A percentile compares a stretch with the other conserved stretches of the same genome.
These are phyloP conservation scores for Candida tallmaniae DNA, from an alignment of 805 yeast species.

Conservation along the genomic window DNA sequence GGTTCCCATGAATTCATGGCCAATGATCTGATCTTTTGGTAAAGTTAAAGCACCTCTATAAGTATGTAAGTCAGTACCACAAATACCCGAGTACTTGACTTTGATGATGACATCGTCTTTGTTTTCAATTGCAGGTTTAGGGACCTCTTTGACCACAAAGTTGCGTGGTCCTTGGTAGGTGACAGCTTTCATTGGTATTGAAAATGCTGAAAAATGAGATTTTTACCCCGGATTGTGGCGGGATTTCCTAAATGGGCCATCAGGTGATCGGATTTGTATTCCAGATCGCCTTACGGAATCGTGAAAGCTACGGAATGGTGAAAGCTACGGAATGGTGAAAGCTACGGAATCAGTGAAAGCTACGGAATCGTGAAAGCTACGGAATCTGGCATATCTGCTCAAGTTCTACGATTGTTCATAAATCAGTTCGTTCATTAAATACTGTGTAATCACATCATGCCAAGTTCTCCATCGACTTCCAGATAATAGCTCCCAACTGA, in stretches of 20 bases:
- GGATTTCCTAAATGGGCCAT: no score
- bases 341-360: no score
- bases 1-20: slow-evolving; percentile 49
- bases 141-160: slow-evolving; percentile 34
- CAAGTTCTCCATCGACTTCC: slow-evolving; percentile 1
- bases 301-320: no score
- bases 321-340: no score
- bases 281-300: no score
- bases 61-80: slow-evolving; percentile 54
- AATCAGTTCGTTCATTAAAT: no score
- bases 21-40: slow-evolving; percentile 33
- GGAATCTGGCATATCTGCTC: no score
- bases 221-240: slow-evolving; percentile 1
- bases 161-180: slow-evolving; percentile 43
- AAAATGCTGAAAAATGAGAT: not conserved
- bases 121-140: slow-evolving; percentile 33
- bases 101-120: slow-evolving; percentile 45
- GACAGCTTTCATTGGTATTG: slow-evolving; percentile 45
- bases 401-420: no score
- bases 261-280: no score
- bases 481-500: not conserved
- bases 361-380: no score
- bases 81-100: slow-evolving; percentile 45
- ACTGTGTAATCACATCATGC: no score
- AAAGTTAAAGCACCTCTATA: slow-evolving; percentile 46